Percentiles rank a stretch among this genome's conserved stretches.
Conservation (phyloP, 2,329 filamentous ascomycete genomes). For the Chaetomiaceae sp. region DNA sequence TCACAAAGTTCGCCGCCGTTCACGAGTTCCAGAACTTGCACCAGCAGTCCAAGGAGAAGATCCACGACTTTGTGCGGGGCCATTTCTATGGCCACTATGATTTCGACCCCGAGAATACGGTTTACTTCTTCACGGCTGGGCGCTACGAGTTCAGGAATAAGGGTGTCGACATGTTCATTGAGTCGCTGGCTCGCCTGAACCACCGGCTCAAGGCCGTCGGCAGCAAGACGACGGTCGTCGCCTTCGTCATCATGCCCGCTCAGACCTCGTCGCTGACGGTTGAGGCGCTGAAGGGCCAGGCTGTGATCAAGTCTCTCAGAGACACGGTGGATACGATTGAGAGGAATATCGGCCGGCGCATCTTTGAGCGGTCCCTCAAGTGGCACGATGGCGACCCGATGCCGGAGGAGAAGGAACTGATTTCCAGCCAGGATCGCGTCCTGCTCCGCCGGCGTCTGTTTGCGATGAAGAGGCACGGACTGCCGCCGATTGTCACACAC, state of each 20-base stretch:
- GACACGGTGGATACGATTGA: slow-evolving; percentile 94
- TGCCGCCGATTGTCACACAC: slow-evolving; percentile 96
- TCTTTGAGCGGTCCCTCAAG: slow-evolving; percentile 89
- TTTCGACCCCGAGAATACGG: slow-evolving; percentile 91
- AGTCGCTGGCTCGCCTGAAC: slow-evolving; percentile 90
- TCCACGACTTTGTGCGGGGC: slow-evolving; percentile 94
- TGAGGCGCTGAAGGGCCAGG: slow-evolving; percentile 92
- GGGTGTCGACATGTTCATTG: slow-evolving; percentile 99
- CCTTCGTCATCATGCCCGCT: slow-evolving; percentile 98
- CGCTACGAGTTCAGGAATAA: slow-evolving; percentile 98
- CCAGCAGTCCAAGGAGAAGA: slow-evolving; percentile 94
- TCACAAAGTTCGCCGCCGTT: slow-evolving; percentile 96
- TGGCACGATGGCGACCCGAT: slow-evolving; percentile 94
- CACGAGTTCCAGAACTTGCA: slow-evolving; percentile 99
- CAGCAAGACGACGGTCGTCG: slow-evolving; percentile 90
- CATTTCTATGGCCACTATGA: slow-evolving; percentile 99
- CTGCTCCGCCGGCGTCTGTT: slow-evolving; percentile 87
- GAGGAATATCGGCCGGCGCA: slow-evolving; percentile 82
- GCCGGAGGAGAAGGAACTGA: slow-evolving; percentile 94
- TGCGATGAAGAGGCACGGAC: slow-evolving; percentile 87
- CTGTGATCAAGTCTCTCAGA: slow-evolving; percentile 91
- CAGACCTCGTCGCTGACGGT: slow-evolving; percentile 94
- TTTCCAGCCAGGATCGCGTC: slow-evolving; percentile 87
- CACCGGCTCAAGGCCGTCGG: slow-evolving; percentile 80
- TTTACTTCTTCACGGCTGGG: slow-evolving; percentile 96